Base-by-base conservation (phyloP, 2,329 filamentous ascomycete species). In the Phialophora macrospora region DNA sequence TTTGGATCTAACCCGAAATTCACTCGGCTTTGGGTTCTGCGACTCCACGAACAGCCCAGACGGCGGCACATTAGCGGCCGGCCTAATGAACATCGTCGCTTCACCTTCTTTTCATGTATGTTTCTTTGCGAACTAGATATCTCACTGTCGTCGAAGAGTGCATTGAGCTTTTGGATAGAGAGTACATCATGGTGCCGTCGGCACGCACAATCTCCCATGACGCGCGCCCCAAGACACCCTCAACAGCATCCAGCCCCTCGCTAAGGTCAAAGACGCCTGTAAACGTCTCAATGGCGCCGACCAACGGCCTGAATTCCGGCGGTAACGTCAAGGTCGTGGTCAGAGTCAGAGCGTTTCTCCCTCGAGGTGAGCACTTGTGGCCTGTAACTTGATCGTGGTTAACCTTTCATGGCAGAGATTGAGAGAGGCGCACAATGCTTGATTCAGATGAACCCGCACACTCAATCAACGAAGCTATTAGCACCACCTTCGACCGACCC, bases 381-480 rank as follows among this genome's bases (percentile, higher is more conserved):
- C 30, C 17, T 38, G 28, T 52, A 20, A 52, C 1, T 22, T 17
- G 17, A 34, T 4, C 5, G 4, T 11, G 3, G 48, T 62, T 28
- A 46, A 24, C 14, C 8, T 44, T 54, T 63, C 79, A 20, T n/a
- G n/a, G 49, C 75, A 98, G 95, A 99, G 77, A 85, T 90, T 73
- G 87, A 96, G 62, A 88, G 90, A 74, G 85, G 88, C 62, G 90
- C 93, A 67, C 84, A 90, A 82, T 98, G 95, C 76, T 84, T 99
- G 51, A 90, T 99, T 71, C 85, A 88, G 68, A 99, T 99, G 95
- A 89, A 97, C 76, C 93, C 94, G 24, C 80, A 86, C 38, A 93
- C 90, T 1, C 92, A 99, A 79, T 86, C 87, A 76, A 99, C 95
- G 1, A 96, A 87, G 1, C 85, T 99, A 4, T 83, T 88, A 52